Evolutionary conservation across 495 filamentous ascomycete genomes (phyloP).

Genomic region (Aspergillus affinis): DNA sequence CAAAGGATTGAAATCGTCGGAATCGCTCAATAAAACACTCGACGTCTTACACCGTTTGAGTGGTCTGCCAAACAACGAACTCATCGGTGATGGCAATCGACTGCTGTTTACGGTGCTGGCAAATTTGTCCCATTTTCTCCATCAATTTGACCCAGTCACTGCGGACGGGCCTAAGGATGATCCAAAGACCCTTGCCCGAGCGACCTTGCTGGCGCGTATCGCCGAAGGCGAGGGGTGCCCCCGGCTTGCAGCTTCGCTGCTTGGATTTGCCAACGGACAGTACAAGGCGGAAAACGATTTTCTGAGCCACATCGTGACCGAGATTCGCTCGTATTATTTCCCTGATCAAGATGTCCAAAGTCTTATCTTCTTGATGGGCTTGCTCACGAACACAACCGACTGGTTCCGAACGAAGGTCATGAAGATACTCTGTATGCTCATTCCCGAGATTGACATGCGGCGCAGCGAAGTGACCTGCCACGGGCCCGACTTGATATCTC

Average conservation of each 20-base stretch:
- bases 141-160: constrained; percentile 64
- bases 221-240: constrained; percentile 64
- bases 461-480: constrained; percentile 86
- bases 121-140: constrained; percentile 85
- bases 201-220: constrained; percentile 65
- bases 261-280: constrained; percentile 64
- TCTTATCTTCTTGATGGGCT: constrained; percentile 86
- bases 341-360: constrained; percentile 80
- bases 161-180: constrained; percentile 40
- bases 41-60: constrained; percentile 74
- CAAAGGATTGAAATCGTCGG: constrained; percentile 87
- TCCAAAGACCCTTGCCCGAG: constrained; percentile 55
- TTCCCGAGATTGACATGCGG: constrained; percentile 91
- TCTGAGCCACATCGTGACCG: constrained; percentile 67
- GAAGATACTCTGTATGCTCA: constrained; percentile 80
- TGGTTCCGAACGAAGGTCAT: constrained; percentile 94
- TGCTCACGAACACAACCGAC: constrained; percentile 80
- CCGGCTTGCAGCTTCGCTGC: constrained; percentile 54
- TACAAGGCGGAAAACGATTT: constrained; percentile 78
- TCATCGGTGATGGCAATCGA: constrained; percentile 79
- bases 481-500: constrained; percentile 93
- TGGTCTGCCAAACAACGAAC: constrained; percentile 71
- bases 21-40: constrained; percentile 75
- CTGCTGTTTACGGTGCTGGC: constrained; percentile 82
- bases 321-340: constrained; percentile 77